These are phyloP conservation scores for Tetradesmus lagerheimii DNA, from an alignment of 139 green algal genomes.

Conservation along the genomic window DNA sequence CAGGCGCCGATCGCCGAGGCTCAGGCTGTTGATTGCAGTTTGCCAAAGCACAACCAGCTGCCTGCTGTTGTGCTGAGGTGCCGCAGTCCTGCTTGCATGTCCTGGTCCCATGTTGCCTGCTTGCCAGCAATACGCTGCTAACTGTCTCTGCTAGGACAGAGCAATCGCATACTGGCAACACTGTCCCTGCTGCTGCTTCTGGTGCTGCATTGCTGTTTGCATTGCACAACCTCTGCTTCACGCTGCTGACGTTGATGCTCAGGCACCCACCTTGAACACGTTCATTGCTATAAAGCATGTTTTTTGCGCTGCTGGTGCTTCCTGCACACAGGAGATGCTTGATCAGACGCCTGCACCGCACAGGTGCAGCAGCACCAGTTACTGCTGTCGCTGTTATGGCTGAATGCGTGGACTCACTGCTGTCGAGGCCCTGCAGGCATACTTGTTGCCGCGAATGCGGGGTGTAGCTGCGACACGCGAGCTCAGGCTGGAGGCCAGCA, in stretches of 20 bases:
- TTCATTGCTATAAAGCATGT: constrained; percentile 46
- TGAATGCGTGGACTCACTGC: background rate
- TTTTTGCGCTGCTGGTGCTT: background rate
- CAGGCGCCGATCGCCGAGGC: too few species aligned
- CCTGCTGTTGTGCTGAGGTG: background rate
- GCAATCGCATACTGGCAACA: background rate
- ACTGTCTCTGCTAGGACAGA: background rate
- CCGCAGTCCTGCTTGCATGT: background rate
- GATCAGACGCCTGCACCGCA: background rate
- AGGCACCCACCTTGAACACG: constrained; percentile 49
- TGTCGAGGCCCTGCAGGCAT: background rate
- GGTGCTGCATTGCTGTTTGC: background rate
- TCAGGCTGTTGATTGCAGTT: background rate
- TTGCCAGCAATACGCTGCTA: background rate
- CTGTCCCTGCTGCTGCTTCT: background rate
- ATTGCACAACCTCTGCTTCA: too few species aligned
- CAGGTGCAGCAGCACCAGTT: background rate
- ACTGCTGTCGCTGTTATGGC: background rate
- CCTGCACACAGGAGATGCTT: background rate
- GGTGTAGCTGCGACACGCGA: background rate
- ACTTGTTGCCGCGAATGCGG: background rate
- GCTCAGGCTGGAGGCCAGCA: background rate
- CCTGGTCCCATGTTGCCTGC: background rate
- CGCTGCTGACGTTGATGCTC: too few species aligned
- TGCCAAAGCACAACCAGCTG: too few species aligned